Evolutionary conservation across 2,329 filamentous ascomycete genomes (phyloP), one percentile per base, ranked within the genome.

Genomic region (Phaeosphaeria sp.): DNA sequence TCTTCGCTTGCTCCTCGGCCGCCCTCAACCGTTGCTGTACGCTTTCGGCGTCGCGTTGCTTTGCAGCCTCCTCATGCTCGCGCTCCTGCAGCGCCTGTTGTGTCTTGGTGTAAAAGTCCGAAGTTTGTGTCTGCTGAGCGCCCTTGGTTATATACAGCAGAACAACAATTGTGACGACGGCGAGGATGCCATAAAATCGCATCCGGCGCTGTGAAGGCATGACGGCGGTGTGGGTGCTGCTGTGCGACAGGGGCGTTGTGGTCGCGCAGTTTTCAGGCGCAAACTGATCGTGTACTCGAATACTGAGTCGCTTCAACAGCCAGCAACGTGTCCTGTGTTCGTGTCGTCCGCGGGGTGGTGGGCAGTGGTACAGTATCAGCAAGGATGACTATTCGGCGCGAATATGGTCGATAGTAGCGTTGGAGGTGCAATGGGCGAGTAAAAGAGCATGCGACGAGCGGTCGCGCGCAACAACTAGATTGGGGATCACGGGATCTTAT

Each of bases 101-200:
- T n/a, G 85, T 88, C 48, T 83, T 82, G 24, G 79, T 80, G 75
- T 88, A 87, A 78, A 87, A 87, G 67, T 84, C 82, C 44, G 78
- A 82, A 48, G 80, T 80, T 59, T 79, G 76, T 33, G 82, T 81
- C 49, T 84, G 80, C 56, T 84, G 82, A 51, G 85, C 79, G 49
- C 83, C 83, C n/a, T 84, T 85, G 20, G 89, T 89, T 74, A 92
- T 89, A 81, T 94, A 92, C 66, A 96, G 81, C 53, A 90, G 80
- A 46, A 89, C 83, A 65, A 94, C 78, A 58, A 94, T 78, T 57
- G 86, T 81, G 64, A 88, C 82, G 65, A 93, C 66, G 55, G 88
- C 82, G 55, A 89, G 81, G 69, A 93, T 81, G 63, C 86, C 80
- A 55, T 92, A 80, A 66, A 90, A 80, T 72, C 89, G 88, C 68